Base-by-base conservation (phyloP, 371 early-diverging fungal species). In the Rhizopus stolonifer region DNA sequence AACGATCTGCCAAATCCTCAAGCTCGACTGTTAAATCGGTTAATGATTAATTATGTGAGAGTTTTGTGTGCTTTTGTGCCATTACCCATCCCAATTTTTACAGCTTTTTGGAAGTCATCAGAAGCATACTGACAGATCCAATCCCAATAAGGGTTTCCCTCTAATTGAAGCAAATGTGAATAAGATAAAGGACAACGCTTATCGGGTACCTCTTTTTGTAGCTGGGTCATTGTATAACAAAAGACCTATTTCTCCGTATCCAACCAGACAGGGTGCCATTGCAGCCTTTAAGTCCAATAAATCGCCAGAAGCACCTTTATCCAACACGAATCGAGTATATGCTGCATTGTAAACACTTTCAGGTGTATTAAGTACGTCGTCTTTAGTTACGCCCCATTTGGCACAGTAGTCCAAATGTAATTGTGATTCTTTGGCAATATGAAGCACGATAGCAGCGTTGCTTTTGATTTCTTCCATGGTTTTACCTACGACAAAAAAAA, bases 281-380 rank as follows among this genome's bases (percentile, higher is more conserved):
- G 91, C 91, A 15, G 84, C 80, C 19, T 83, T 82, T 38, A 93
- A 75, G 49, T 93, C 91, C 4, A 93, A 58, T 26, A 81, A 60
- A 57, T 86, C 88, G n/a, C 91, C 91, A 5, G 81, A 74, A 18
- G 82, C 67, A 31, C 82, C 90, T 33, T 83, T 82, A 25, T 93
- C 93, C 21, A 91, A 59, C 5, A 90, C 85, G 61, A 79, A 93
- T 10, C 93, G 83, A 0, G 91, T 91, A 69, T 93, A 93, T 0
- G 93, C 89, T 3, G 89, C 77, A 49, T 86, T 90, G 33, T 78
- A 81, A 14, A 80, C 78, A 49, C 89, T 87, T 65, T 91, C 91
- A 15, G 72, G 75, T 0, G 89, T 85, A 15, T 49, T 61, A 25
- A 84, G 62, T 19, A 93, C 81, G 11, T 88, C 88, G 31, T 82